A percentile compares a stretch with the other conserved stretches of the same genome.
These are phyloP conservation scores for Herpetomonas tarakana DNA, from an alignment of 208 protist genomes.

Conservation along the genomic window DNA sequence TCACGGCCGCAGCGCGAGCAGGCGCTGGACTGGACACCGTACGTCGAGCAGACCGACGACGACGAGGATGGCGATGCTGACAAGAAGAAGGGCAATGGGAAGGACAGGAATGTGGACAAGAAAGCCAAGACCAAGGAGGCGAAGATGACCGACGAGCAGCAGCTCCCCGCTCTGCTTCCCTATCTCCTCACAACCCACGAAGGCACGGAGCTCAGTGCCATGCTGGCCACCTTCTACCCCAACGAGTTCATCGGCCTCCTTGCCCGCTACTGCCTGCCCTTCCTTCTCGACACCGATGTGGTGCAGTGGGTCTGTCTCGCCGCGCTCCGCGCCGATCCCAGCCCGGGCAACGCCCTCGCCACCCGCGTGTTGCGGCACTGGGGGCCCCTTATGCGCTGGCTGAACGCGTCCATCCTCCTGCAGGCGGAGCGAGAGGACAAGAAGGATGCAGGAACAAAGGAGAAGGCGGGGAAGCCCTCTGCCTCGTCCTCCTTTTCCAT, in stretches of 20 bases:
- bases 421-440: constrained; percentile 14
- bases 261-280: constrained; percentile 50
- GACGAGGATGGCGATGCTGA: constrained; percentile 21
- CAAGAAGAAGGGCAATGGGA: not conserved
- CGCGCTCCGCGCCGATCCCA: constrained; percentile 25
- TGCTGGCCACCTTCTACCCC: constrained; percentile 30
- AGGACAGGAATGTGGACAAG: not conserved
- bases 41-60: not conserved
- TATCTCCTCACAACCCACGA: constrained; percentile 49
- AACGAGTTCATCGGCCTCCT: constrained; percentile 34
- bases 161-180: constrained; percentile 62
- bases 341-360: constrained; percentile 33
- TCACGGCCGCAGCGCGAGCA: constrained; percentile 15
- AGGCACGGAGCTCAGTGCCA: constrained; percentile 27
- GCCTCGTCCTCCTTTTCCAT: not conserved
- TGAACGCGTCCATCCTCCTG: constrained; percentile 26
- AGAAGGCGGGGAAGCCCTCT: not conserved
- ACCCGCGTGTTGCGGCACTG: constrained; percentile 50
- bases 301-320: constrained; percentile 29
- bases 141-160: constrained; percentile 3
- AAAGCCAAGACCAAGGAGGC: constrained; percentile 6
- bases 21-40: constrained; percentile 10
- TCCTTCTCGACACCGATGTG: constrained; percentile 41
- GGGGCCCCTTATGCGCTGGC: constrained; percentile 40
- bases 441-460: not conserved